These are phyloP conservation scores for Ogataea kodamae DNA, from an alignment of 805 yeast species.

Conservation along the genomic window DNA sequence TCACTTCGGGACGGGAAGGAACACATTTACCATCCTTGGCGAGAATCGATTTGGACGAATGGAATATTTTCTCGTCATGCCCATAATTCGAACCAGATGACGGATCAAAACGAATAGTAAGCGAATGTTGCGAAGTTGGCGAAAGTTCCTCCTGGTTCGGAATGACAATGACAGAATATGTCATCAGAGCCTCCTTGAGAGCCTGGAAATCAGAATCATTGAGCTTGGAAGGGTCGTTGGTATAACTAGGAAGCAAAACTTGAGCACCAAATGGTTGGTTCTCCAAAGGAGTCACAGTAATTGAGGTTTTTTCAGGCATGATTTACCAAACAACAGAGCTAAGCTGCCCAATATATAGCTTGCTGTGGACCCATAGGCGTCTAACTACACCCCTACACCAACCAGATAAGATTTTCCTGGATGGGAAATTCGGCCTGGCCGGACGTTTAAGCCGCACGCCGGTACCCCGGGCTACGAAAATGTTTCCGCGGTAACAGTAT, in stretches of 20 bases:
- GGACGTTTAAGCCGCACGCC: constrained; percentile 7
- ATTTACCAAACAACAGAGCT: not conserved
- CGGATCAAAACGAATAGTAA: constrained; percentile 79
- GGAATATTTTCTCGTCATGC: constrained; percentile 71
- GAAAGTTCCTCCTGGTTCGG: constrained; percentile 65
- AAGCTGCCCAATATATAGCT: constrained; percentile 6
- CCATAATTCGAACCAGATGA: constrained; percentile 69
- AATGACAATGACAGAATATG: constrained; percentile 67
- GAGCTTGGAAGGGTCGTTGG: constrained; percentile 70
- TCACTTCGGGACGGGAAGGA: constrained; percentile 84
- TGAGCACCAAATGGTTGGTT: constrained; percentile 66
- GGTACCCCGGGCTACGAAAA: constrained; percentile 2
- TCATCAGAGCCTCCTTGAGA: constrained; percentile 62
- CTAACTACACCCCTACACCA: constrained; percentile 12
- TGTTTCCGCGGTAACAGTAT: constrained; percentile 4
- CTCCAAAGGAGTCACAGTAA: constrained; percentile 44
- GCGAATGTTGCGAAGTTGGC: constrained; percentile 71
- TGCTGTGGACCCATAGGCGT: constrained; percentile 3
- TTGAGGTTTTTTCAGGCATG: constrained; percentile 24
- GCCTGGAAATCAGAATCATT: constrained; percentile 60
- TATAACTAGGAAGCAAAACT: constrained; percentile 59
- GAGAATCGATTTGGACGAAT: constrained; percentile 62
- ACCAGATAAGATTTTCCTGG: constrained; percentile 6
- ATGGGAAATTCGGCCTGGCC: constrained; percentile 8
- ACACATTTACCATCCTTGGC: constrained; percentile 78